Conservation (phyloP, 2,329 filamentous ascomycete genomes). For the Clonostachys chloroleuca region DNA sequence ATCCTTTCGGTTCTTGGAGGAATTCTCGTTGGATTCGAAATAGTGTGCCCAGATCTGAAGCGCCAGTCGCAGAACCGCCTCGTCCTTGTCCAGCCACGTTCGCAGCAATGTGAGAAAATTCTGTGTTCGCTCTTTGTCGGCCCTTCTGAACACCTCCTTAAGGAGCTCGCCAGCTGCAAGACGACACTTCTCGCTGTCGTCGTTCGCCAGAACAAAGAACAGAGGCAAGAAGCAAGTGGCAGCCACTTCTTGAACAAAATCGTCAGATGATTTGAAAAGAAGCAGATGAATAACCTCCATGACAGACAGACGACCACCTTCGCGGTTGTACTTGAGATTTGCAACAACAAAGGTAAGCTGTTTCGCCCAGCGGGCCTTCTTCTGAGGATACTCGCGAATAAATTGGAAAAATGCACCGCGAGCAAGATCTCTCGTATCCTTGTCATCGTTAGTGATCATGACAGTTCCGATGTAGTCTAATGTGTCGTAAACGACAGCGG, state of each 20-base stretch:
- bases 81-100: slow-evolving; percentile 71
- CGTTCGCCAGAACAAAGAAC: slow-evolving; percentile 81
- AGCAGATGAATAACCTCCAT: slow-evolving; percentile 88
- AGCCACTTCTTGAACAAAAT: slow-evolving; percentile 77
- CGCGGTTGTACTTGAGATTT: slow-evolving; percentile 86
- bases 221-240: slow-evolving; percentile 81
- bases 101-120: slow-evolving; percentile 69
- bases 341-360: slow-evolving; percentile 85
- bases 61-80: slow-evolving; percentile 66
- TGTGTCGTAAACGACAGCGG: slow-evolving; percentile 84
- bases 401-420: slow-evolving; percentile 92
- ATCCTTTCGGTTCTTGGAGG: slow-evolving; percentile 61
- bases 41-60: slow-evolving; percentile 81
- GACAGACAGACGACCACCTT: slow-evolving; percentile 84
- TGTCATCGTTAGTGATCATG: slow-evolving; percentile 95
- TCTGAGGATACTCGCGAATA: slow-evolving; percentile 89
- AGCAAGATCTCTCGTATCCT: slow-evolving; percentile 80
- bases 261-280: slow-evolving; percentile 78
- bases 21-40: slow-evolving; percentile 63
- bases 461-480: slow-evolving; percentile 84
- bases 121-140: slow-evolving; percentile 67
- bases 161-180: slow-evolving; percentile 76
- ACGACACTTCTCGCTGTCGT: slow-evolving; percentile 81
- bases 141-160: slow-evolving; percentile 74
- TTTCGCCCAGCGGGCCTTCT: slow-evolving; percentile 81